phyloP scores from a whole-genome alignment of 306 rosid species.

The Cucumis hystrix region DNA sequence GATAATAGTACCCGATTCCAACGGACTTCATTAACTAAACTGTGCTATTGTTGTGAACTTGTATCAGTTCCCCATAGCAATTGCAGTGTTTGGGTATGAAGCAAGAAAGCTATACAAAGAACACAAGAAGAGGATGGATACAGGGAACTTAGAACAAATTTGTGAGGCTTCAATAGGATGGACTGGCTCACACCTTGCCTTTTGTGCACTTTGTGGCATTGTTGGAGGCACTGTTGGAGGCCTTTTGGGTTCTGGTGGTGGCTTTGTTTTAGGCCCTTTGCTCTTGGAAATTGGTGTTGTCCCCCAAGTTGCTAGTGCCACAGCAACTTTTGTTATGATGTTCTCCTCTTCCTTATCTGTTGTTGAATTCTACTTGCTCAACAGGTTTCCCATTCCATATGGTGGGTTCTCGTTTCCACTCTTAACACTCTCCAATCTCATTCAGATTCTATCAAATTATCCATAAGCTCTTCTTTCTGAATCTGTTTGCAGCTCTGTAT shows the following conservation, averaged over 20 bases:
- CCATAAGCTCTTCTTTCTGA: background rate
- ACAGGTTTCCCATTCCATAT: conserved; percentile 76
- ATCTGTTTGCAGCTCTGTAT: conserved; percentile 47
- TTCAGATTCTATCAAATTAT: background rate
- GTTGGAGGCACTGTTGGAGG: conserved; percentile 85
- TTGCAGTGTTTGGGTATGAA: conserved; percentile 64
- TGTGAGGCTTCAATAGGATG: conserved; percentile 88
- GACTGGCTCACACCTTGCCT: conserved; percentile 44
- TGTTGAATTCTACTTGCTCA: conserved; percentile 71
- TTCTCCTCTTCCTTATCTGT: conserved; percentile 77
- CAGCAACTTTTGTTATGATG: conserved; percentile 89
- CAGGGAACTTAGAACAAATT: conserved; percentile 42
- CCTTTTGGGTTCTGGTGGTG: conserved; percentile 80
- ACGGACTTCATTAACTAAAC: background rate
- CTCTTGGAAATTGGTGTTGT: conserved; percentile 87
- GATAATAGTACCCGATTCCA: background rate
- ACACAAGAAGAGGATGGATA: conserved; percentile 40
- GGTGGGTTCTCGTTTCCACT: conserved; percentile 26
- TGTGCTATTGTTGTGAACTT: background rate
- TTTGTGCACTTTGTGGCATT: conserved; percentile 68
- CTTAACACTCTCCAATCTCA: background rate
- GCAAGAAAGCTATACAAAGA: conserved; percentile 54
- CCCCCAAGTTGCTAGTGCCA: conserved; percentile 90
- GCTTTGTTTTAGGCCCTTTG: conserved; percentile 77
- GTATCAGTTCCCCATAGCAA: conserved; percentile 57